Conservation (phyloP, 2,329 filamentous ascomycete species). For the Xylariales sp. region DNA sequence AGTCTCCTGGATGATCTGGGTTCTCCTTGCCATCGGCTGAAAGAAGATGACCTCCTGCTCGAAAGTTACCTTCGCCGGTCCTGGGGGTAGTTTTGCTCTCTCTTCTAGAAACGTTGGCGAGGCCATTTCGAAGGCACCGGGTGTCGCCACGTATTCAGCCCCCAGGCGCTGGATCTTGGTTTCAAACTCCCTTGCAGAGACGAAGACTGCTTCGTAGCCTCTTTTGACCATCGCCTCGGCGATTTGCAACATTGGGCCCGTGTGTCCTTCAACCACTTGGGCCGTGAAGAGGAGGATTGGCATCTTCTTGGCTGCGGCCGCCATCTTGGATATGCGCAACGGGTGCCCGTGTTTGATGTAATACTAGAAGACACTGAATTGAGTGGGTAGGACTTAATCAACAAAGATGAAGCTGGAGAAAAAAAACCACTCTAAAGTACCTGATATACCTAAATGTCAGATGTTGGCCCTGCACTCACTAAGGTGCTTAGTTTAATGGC, state of each 20-base stretch:
- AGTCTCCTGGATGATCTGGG: slow-evolving; percentile 27
- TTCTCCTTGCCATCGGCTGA: slow-evolving; percentile 26
- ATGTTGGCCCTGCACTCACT: no score
- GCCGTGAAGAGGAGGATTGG: slow-evolving; percentile 19
- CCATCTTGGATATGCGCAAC: no score
- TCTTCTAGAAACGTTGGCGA: neutral
- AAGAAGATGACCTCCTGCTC: slow-evolving; percentile 31
- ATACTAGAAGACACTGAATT: no score
- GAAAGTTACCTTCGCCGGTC: slow-evolving; percentile 20
- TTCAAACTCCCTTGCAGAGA: slow-evolving; percentile 25
- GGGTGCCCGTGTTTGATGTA: no score
- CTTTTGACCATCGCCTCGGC: slow-evolving; percentile 25
- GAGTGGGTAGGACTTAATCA: no score
- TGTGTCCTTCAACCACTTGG: slow-evolving; percentile 18
- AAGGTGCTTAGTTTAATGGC: no score
- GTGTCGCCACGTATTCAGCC: slow-evolving; percentile 22
- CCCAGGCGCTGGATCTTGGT: slow-evolving; percentile 27
- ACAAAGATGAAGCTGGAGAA: no score
- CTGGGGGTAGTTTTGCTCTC: slow-evolving; percentile 11
- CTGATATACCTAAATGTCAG: no score
- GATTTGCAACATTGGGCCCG: slow-evolving; percentile 20
- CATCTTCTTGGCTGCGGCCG: slow-evolving; percentile 2
- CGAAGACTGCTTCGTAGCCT: slow-evolving; percentile 34
- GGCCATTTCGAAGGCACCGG: slow-evolving; percentile 9
- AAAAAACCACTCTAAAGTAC: no score